Base-by-base conservation (phyloP, 73 alveolate genomes). In the Urostyla sp. region DNA sequence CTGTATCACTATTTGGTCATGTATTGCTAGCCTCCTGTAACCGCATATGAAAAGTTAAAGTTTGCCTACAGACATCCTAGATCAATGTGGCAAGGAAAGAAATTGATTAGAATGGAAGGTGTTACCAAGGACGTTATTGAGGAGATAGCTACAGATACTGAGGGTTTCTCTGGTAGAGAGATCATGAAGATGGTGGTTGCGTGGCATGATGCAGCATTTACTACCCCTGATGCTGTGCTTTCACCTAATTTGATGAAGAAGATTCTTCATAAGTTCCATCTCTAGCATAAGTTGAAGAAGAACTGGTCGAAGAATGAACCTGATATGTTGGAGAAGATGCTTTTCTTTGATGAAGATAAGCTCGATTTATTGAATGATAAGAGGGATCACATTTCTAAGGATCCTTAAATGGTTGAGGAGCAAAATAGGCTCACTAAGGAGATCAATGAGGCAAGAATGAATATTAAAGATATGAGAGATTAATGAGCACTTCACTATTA, bases 141-240 rank as follows among this genome's bases (percentile, higher is more conserved):
- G 10, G 75, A 84, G 58, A 87, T 92, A 3, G 98, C 96, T 27
- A 82, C 89, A 72, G 40, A 77, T 35, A 92, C 95, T 6, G 95
- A 94, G 2, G 98, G 98, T 10, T 94, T 94, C 72, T 88, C 97
- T 10, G 98, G 98, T 46, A 85, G 98, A 61, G 97, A 94, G 76
- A 85, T 94, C 44, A 78, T 80, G 50, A 94, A 94, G 80, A 76
- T 94, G 91, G 95, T 89, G 10, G 85, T 89, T 6, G 94, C 93
- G 38, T 94, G 93, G 94, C 97, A 92, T 85, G 96, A 92, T 79
- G 91, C 96, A 80, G 96, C 96, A 7, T 87, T 90, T 49, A 73
- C 88, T 26, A 27, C 56, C 26, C 91, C 90, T 24, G 90, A 88
- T 34, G 90, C 95, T 13, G 72, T 88, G 8, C 51, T 88, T 43